These are phyloP conservation scores for Didymella keratinophila DNA, from an alignment of 2,329 filamentous ascomycete genomes.

Conservation along the genomic window DNA sequence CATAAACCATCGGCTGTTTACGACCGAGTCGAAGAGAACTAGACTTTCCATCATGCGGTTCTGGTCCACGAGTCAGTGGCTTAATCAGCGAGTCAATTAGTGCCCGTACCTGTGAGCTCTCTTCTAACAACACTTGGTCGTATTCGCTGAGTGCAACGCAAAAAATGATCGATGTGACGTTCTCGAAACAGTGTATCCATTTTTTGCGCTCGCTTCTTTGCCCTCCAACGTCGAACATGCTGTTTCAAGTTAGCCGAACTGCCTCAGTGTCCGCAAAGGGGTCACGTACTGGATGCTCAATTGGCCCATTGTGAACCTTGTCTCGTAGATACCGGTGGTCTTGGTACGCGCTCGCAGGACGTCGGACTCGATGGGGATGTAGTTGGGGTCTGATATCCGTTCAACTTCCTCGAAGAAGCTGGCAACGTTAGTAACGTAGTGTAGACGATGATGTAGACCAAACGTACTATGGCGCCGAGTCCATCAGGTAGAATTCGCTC, in stretches of 20 bases:
- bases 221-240: conserved; percentile 99
- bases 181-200: conserved; percentile 99
- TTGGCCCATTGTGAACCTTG: conserved; percentile 97
- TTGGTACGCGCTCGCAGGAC: conserved; percentile 95
- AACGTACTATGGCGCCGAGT: conserved; percentile 94
- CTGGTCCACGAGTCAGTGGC: conserved; percentile 57
- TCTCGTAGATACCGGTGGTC: conserved; percentile 99
- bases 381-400: conserved; percentile 83
- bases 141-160: conserved; percentile 98
- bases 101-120: conserved; percentile 85
- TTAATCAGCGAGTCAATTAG: conserved; percentile 13
- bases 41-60: conserved; percentile 99
- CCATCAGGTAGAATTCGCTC: conserved; percentile 99
- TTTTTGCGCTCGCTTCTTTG: conserved; percentile 98
- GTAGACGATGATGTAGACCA: conserved; percentile 1
- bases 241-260: conserved; percentile 55
- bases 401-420: conserved; percentile 96
- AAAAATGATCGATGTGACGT: conserved; percentile 99
- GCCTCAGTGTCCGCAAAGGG: conserved; percentile 31
- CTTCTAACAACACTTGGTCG: conserved; percentile 94
- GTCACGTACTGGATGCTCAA: conserved; percentile 91
- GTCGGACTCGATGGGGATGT: conserved; percentile 92
- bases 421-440: conserved; percentile 20
- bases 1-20: conserved; percentile 99
- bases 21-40: conserved; percentile 95